Percentiles rank a stretch among this genome's conserved stretches.
phyloP scores from a whole-genome alignment of 2,329 filamentous ascomycete species.

The Exserohilum turcica region DNA sequence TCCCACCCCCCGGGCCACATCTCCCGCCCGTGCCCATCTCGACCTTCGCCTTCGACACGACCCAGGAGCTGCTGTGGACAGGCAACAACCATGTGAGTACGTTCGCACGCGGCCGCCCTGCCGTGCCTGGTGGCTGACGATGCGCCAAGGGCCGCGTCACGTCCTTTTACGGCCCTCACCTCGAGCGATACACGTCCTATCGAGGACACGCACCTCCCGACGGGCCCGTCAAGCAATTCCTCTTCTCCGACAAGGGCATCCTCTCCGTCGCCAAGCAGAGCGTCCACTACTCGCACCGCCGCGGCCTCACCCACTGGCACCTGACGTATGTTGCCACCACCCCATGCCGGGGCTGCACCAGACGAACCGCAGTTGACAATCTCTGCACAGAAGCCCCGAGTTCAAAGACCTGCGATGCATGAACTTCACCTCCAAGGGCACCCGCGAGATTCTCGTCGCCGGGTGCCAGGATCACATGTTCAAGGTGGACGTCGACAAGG shows the following conservation, averaged over 20 bases:
- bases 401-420: slow-evolving; percentile 92
- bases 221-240: slow-evolving; percentile 80
- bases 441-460: slow-evolving; percentile 81
- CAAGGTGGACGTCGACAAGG: slow-evolving; percentile 67
- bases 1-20: slow-evolving; percentile 76
- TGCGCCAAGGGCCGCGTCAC: slow-evolving; percentile 78
- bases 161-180: slow-evolving; percentile 84
- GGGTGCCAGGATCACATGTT: slow-evolving; percentile 88
- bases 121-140: slow-evolving; percentile 14
- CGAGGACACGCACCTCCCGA: slow-evolving; percentile 75
- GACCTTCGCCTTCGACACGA: slow-evolving; percentile 85
- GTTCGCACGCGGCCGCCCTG: slow-evolving; percentile 8
- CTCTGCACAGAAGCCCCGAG: slow-evolving; percentile 62
- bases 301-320: slow-evolving; percentile 88
- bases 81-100: slow-evolving; percentile 83
- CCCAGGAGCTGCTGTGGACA: slow-evolving; percentile 88
- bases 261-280: slow-evolving; percentile 82
- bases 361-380: slow-evolving; percentile 22
- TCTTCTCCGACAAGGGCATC: slow-evolving; percentile 90
- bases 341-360: too few species aligned
- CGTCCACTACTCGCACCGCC: slow-evolving; percentile 84
- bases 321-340: slow-evolving; percentile 65
- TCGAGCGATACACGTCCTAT: slow-evolving; percentile 90
- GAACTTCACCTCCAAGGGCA: slow-evolving; percentile 89
- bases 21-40: slow-evolving; percentile 71